A percentile compares a stretch with the other conserved stretches of the same genome.
Conservation (phyloP, 495 filamentous ascomycete species). For the Penicillium pulvis region DNA sequence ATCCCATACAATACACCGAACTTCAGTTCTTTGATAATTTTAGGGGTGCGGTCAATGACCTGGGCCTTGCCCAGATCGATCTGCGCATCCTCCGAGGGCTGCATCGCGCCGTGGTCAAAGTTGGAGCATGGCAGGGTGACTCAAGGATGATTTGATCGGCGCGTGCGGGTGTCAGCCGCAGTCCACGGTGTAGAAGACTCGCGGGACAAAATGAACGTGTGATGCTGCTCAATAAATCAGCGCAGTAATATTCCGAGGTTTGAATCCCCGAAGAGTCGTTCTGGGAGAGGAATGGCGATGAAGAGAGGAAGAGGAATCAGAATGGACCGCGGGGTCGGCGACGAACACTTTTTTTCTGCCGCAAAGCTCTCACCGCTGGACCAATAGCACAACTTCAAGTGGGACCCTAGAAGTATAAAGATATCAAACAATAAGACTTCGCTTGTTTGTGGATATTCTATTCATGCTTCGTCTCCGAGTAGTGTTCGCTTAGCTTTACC, state of each 20-base stretch:
- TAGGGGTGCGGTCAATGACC: conserved; percentile 82
- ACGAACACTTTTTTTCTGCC: conserved; percentile 39
- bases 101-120: conserved; percentile 47
- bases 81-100: conserved; percentile 51
- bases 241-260: background rate
- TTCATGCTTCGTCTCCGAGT: background rate
- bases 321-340: conserved; percentile 29
- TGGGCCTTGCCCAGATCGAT: conserved; percentile 75
- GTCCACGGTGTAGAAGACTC: background rate
- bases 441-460: background rate
- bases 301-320: conserved; percentile 1
- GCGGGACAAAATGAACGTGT: background rate
- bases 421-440: background rate
- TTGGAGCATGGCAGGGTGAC: conserved; percentile 44
- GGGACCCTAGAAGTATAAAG: background rate
- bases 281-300: background rate
- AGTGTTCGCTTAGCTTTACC: no score
- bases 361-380: conserved; percentile 21
- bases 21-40: conserved; percentile 88
- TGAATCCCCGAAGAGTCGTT: background rate
- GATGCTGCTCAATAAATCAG: background rate
- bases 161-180: conserved; percentile 25
- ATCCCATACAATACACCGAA: conserved; percentile 82
- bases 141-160: conserved; percentile 31
- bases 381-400: background rate